Conservation (phyloP, 2,329 filamentous ascomycete genomes). For the Aureobasidium namibiae region DNA sequence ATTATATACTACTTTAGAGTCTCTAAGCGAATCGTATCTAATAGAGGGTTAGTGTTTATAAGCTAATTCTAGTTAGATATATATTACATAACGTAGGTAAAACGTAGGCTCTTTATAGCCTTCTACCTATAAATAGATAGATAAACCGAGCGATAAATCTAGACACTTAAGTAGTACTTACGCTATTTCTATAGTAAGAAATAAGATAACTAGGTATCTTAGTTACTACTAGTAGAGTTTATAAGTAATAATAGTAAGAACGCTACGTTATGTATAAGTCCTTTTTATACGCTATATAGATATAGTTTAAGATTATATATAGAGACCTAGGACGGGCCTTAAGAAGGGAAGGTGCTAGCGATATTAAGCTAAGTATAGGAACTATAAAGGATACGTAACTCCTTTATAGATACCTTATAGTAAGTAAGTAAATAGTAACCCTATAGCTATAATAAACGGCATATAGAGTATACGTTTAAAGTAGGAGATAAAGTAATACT, state of each 20-base stretch:
- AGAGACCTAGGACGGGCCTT: background rate
- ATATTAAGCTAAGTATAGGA: background rate
- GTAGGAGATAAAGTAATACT: slow-evolving; percentile 7
- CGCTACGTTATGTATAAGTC: background rate
- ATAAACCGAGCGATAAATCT: slow-evolving; percentile 14
- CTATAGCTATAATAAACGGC: slow-evolving; percentile 7
- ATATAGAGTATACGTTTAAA: background rate
- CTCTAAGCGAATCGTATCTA: slow-evolving; percentile 5
- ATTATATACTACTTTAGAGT: background rate
- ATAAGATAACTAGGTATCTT: slow-evolving; percentile 5
- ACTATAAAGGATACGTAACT: background rate
- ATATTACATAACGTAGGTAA: slow-evolving; percentile 1
- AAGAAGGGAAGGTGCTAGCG: slow-evolving; percentile 4
- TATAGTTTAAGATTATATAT: slow-evolving; percentile 1
- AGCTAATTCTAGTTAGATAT: slow-evolving; percentile 12
- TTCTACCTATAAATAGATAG: slow-evolving; percentile 16
- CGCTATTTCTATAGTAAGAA: background rate
- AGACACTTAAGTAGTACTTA: slow-evolving; percentile 16
- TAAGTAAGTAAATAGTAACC: slow-evolving; percentile 1
- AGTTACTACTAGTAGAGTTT: slow-evolving; percentile 3
- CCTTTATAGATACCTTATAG: too few species aligned
- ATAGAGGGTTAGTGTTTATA: slow-evolving; percentile 14
- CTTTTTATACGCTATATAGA: slow-evolving; percentile 10
- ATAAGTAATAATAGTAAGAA: slow-evolving; percentile 11
- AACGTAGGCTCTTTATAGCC: slow-evolving; percentile 11